Percentiles rank a stretch among this genome's conserved stretches.
These are phyloP conservation scores for Pontederia paniculata DNA, from an alignment of 176 grass and related monocot species.

Conservation along the genomic window DNA sequence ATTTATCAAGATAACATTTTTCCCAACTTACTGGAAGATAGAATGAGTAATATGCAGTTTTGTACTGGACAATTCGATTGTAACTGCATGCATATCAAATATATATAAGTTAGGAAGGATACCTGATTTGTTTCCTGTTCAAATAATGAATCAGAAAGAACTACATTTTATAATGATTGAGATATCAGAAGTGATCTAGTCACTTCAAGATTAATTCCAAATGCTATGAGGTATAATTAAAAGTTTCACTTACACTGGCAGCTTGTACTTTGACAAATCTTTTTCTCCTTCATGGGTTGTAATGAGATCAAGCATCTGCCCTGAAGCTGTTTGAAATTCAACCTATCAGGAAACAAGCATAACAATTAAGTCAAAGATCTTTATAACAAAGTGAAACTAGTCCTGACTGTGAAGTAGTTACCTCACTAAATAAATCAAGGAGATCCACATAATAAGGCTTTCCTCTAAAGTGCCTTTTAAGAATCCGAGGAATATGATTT, in stretches of 20 bases:
- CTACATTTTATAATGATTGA: too few species aligned
- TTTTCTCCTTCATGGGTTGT: conserved; percentile 97
- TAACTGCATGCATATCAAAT: conserved; percentile 47
- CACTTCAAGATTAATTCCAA: too few species aligned
- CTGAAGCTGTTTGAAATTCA: conserved; percentile 98
- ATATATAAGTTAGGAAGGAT: too few species aligned
- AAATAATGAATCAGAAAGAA: too few species aligned
- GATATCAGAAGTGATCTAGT: too few species aligned
- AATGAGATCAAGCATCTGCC: conserved; percentile 90
- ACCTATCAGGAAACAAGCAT: conserved; percentile 41
- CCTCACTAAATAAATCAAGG: conserved; percentile 95
- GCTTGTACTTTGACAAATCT: conserved; percentile 73
- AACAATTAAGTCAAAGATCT: conserved; percentile 1
- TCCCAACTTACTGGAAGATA: conserved; percentile 71
- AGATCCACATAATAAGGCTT: conserved; percentile 91
- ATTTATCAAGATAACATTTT: neutral
- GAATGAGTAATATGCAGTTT: conserved; percentile 97
- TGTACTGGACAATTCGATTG: conserved; percentile 86
- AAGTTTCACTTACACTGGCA: conserved; percentile 54
- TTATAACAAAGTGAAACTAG: neutral
- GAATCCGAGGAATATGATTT: conserved; percentile 87
- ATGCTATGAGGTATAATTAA: too few species aligned
- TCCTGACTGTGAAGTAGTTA: conserved; percentile 25
- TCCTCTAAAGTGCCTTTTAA: conserved; percentile 71
- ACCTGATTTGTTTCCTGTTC: too few species aligned